phyloP scores from a whole-genome alignment of 208 protist species.

The Endotrypanum monterogeii region DNA sequence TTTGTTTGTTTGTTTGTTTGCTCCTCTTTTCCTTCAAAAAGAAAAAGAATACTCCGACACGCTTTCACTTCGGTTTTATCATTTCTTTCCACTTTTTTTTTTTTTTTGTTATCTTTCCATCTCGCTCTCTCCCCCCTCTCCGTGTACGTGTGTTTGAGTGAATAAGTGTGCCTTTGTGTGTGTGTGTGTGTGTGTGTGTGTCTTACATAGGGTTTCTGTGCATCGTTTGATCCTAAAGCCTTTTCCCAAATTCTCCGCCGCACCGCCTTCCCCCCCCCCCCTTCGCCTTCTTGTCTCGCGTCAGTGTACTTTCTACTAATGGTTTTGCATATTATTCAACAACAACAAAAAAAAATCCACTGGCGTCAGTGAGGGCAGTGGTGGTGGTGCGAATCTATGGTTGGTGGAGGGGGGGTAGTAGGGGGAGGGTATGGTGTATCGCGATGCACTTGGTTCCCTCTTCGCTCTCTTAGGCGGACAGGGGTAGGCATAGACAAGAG shows the following conservation, averaged over 20 bases:
- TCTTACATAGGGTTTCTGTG: no score
- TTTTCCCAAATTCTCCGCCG: neutral
- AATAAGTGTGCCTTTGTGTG: no score
- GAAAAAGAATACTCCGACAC: neutral
- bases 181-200: no score
- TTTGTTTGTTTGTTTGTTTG: slow-evolving; percentile 5
- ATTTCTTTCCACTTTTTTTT: neutral
- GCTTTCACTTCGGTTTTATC: neutral
- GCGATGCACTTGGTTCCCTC: neutral
- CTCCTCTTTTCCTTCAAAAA: neutral
- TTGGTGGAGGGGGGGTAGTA: neutral
- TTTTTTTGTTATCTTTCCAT: neutral
- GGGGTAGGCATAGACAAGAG: neutral
- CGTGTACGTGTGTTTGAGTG: no score
- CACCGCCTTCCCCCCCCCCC: no score
- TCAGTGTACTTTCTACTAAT: no score
- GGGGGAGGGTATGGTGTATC: neutral
- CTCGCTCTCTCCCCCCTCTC: neutral
- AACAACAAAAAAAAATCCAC: no score
- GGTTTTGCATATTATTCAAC: no score
- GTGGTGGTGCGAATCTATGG: neutral
- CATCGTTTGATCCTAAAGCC: neutral
- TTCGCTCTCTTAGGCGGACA: neutral
- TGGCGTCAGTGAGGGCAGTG: neutral
- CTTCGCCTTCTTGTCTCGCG: no score